Base-by-base conservation (phyloP, 2,329 filamentous ascomycete species). In the Mycosphaerelloides madeirae region DNA sequence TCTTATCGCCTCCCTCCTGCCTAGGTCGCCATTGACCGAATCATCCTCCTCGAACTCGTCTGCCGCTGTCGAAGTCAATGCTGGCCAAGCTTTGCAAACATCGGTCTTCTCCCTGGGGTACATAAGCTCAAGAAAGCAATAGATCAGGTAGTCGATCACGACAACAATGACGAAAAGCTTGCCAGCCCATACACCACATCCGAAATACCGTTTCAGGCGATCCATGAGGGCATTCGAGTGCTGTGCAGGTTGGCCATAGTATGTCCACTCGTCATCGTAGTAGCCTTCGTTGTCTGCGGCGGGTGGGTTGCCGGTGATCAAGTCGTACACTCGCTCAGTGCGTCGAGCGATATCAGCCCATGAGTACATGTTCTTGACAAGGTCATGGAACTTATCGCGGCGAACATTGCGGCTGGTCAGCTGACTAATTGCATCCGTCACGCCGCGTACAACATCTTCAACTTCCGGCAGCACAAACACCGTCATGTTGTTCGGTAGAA, bases 311-410 rank as follows among this genome's bases (percentile, higher is more conserved):
- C 89, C 90, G 2, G 83, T 87, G 56, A 98, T 94, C 37, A 93
- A 87, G 63, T 95, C 83, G 67, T 98, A 98, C 1, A 98, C 93
- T 22, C 91, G 79, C 68, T 98, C 93, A 0, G 93, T 97, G 43
- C 93, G 85, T 57, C 85, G 79, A 12, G 93, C 93, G 20, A 98
- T 91, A 64, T 98, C 91, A 20, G 87, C 87, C 93, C 93, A 98
- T 1, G 88, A 95, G 70, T 98, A 98, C 93, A 97, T 97, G 72
- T 86, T 87, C 67, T 91, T 89, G 51, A 98, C 93, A 66, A 97
- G 87, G 55, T 95, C 91, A 64, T 98, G 93, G 62, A 98, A 98
- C 32, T 84, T 80, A 64, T 97, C 91, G 1, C 93, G 95, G 51
- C 88, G 83, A 20, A 98, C 85, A 6, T 48, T 46, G 4, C 46